Evolutionary conservation across 2,329 filamentous ascomycete species (phyloP).

Genomic region (Ambrosiella cleistominuta): DNA sequence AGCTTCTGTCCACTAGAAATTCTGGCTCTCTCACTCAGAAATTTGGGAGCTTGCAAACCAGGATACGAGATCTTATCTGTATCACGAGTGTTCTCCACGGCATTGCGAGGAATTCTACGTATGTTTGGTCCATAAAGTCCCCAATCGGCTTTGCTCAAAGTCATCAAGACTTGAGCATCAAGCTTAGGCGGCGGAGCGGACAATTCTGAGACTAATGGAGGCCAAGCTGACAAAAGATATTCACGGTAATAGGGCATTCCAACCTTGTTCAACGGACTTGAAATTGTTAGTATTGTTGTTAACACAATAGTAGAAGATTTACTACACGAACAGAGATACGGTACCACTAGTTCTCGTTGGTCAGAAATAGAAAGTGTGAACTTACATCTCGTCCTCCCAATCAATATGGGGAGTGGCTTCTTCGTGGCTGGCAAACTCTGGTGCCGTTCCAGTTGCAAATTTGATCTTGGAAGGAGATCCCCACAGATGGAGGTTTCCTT

Average conservation of each 20-base stretch:
- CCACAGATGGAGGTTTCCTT: conserved; percentile 71
- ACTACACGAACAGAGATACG: too few relatives aligned
- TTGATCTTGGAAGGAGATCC: conserved; percentile 71
- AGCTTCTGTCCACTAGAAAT: conserved; percentile 35
- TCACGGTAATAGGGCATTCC: conserved; percentile 93
- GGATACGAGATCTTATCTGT: conserved; percentile 42
- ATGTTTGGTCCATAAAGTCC: conserved; percentile 66
- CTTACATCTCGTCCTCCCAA: conserved; percentile 54
- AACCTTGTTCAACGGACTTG: conserved; percentile 60
- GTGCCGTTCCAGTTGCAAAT: conserved; percentile 67
- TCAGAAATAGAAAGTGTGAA: too few relatives aligned
- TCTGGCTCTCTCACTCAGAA: conserved; percentile 81
- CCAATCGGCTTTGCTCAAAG: conserved; percentile 54
- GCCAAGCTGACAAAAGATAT: conserved; percentile 73
- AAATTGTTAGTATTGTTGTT: conserved; percentile 10
- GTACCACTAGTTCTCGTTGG: too few relatives aligned
- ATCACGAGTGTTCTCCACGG: conserved; percentile 60
- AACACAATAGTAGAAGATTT: too few relatives aligned
- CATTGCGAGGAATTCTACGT: conserved; percentile 57
- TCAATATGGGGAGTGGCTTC: conserved; percentile 42
- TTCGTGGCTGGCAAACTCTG: conserved; percentile 56
- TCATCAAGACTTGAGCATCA: conserved; percentile 51
- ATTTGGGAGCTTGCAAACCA: conserved; percentile 60
- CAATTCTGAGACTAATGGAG: conserved; percentile 68
- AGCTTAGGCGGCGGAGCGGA: conserved; percentile 64